Base-by-base conservation (phyloP, 1,284 basidiomycete genomes). In the Singerocomus rubriflavus region DNA sequence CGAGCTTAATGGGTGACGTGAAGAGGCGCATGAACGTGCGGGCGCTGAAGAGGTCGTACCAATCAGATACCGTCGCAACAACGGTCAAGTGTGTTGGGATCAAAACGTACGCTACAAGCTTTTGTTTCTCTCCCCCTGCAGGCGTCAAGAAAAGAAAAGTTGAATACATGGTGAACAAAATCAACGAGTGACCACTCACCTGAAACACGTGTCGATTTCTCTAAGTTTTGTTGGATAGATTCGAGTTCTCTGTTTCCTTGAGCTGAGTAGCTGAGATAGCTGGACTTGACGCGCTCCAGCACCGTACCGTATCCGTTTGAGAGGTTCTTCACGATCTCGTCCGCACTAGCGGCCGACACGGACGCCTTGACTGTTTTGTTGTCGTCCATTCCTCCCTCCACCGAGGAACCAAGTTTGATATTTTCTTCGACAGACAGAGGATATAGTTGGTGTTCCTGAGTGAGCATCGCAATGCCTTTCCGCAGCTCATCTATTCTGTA, bases 341-440 rank as follows among this genome's bases (percentile, higher is more conserved):
- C 58, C 4, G 75, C 71, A 26, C 77, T 73, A 0, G 73, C 75
- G 39, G 65, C 62, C 45, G 57, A 46, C 6, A 71, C 68, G 6
- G 78, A 75, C 12, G 68, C 60, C 2, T 42, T 40, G 1, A 78
- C 61, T 51, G 61, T 62, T 3, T 62, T 59, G 0, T 48, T 37
- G 44, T 77, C 63, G 2, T 53, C 47, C 6, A 59, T 55, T 6
- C 46, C 53, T 0, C 65, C 65, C 4, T 44, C 48, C 0, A 67
- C 63, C 0, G 70, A 67, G 41, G 68, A 59, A 0, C 78, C 78
- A 1, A 80, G 59, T 2, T 68, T 74, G 30, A 98, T 91, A 71
- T 97, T 98, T 54, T 91, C 90, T n/a, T 81, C 74, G 50, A 96
- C 80, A 4, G 81, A 82, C 8, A 85, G 82, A 65, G 95, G 90